Conservation (phyloP, 768 basidiomycete genomes). For the Mycena venus region DNA sequence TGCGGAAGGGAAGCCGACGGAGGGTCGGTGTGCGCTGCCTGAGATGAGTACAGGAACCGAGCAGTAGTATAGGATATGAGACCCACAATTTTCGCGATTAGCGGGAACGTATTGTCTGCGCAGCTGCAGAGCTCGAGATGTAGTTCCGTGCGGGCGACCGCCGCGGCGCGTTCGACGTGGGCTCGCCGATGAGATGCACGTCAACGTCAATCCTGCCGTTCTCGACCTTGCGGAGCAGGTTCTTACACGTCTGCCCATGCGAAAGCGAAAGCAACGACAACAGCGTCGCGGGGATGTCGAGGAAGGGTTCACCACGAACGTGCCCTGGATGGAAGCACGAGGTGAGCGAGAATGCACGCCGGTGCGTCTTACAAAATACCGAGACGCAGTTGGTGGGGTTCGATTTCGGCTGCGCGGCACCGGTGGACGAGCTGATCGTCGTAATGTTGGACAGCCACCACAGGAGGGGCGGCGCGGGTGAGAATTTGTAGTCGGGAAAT, state of each 20-base stretch:
- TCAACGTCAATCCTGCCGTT: constrained; percentile 58
- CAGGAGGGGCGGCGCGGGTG: constrained; percentile 6
- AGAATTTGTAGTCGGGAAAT: constrained; percentile 27
- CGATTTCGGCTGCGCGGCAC: constrained; percentile 5
- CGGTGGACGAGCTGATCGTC: not conserved
- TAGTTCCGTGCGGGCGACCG: constrained; percentile 44
- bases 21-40: constrained; percentile 52
- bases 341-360: constrained; percentile 36
- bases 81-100: constrained; percentile 56
- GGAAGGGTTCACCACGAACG: constrained; percentile 55
- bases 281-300: constrained; percentile 53
- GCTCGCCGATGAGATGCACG: constrained; percentile 51
- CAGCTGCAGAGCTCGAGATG: constrained; percentile 46
- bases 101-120: constrained; percentile 42
- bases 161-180: not conserved
- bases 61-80: too few species aligned
- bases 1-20: constrained; percentile 51
- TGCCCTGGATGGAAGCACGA: constrained; percentile 44
- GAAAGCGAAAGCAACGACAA: constrained; percentile 48
- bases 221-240: constrained; percentile 55
- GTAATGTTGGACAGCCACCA: constrained; percentile 3
- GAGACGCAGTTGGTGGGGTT: constrained; percentile 49
- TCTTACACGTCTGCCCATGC: constrained; percentile 49
- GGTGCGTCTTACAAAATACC: constrained; percentile 45
- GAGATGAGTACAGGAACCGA: not conserved